Evolutionary conservation across 192 early-diverging fungal species (phyloP).

Genomic region (Geranomyces variabilis): DNA sequence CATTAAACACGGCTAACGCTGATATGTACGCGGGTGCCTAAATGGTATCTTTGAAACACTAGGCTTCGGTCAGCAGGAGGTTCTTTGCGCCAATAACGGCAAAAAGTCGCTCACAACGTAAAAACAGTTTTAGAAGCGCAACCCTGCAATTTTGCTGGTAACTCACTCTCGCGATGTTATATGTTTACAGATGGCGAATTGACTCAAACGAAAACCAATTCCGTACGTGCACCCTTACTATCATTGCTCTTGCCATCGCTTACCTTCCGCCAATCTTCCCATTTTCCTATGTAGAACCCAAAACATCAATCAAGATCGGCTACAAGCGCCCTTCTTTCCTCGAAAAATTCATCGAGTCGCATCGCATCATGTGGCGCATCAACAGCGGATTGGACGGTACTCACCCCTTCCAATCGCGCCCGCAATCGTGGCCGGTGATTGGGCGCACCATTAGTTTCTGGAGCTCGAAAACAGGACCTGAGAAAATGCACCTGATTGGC

Average conservation of each 20-base stretch:
- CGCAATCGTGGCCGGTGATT: slow-evolving; percentile 50
- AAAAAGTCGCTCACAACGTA: slow-evolving; percentile 11
- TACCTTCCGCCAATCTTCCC: too few relatives aligned
- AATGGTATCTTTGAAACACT: background rate
- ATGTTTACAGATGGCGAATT: slow-evolving; percentile 40
- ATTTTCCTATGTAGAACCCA: slow-evolving; percentile 33
- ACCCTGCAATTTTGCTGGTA: too few relatives aligned
- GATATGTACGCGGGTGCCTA: background rate
- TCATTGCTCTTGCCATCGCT: background rate
- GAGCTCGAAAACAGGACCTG: slow-evolving; percentile 44
- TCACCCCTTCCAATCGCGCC: slow-evolving; percentile 59
- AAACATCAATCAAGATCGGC: slow-evolving; percentile 38
- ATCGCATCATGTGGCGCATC: slow-evolving; percentile 55
- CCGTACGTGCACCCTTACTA: slow-evolving; percentile 21
- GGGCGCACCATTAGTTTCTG: slow-evolving; percentile 59
- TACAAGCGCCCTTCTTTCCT: slow-evolving; percentile 52
- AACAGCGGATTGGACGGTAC: slow-evolving; percentile 51
- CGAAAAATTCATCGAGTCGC: slow-evolving; percentile 51
- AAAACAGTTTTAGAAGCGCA: background rate
- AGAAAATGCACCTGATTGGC: slow-evolving; percentile 55
- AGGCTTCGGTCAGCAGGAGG: slow-evolving; percentile 82
- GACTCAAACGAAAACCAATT: slow-evolving; percentile 43
- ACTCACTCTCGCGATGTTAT: too few relatives aligned
- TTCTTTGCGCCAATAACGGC: slow-evolving; percentile 84
- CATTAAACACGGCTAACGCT: background rate